A percentile compares a stretch with the other conserved stretches of the same genome.
Evolutionary conservation across 306 rosid genomes (phyloP).

Genomic region (Quercus engelmannii): DNA sequence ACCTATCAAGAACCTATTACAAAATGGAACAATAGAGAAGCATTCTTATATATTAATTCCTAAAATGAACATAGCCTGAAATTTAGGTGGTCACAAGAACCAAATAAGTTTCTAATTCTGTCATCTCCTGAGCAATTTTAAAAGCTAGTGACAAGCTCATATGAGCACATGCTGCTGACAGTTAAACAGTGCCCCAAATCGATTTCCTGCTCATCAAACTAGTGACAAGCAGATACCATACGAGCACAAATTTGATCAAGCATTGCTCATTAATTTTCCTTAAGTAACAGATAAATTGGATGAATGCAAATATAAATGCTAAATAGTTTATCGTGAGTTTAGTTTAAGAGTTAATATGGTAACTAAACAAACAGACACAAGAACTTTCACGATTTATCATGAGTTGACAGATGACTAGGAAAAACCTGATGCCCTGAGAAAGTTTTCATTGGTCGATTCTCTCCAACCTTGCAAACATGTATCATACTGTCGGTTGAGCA

Average conservation of each 20-base stretch:
- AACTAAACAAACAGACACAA: background rate
- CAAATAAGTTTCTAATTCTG: background rate
- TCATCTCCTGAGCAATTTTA: background rate
- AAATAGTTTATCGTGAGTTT: background rate
- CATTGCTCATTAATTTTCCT: background rate
- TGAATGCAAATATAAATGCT: background rate
- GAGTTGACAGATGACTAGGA: background rate
- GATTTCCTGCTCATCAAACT: no score
- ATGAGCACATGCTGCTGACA: background rate
- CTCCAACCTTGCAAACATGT: constrained; percentile 68
- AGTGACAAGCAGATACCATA: no score
- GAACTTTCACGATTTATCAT: background rate
- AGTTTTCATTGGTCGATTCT: constrained; percentile 53
- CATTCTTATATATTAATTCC: background rate
- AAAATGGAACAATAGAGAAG: background rate
- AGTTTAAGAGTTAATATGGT: background rate
- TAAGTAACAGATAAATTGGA: background rate
- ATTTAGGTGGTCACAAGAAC: background rate
- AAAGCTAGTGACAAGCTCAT: background rate
- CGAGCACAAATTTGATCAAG: no score
- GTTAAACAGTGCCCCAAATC: background rate
- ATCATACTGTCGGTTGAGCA: constrained; percentile 63
- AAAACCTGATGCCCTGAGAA: constrained; percentile 65
- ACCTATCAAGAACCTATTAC: background rate
- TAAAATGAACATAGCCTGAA: background rate